Evolutionary conservation across 169 alveolate species (phyloP), one percentile per base, ranked within the genome.

Genomic region (Eimeria nieschulzi): DNA sequence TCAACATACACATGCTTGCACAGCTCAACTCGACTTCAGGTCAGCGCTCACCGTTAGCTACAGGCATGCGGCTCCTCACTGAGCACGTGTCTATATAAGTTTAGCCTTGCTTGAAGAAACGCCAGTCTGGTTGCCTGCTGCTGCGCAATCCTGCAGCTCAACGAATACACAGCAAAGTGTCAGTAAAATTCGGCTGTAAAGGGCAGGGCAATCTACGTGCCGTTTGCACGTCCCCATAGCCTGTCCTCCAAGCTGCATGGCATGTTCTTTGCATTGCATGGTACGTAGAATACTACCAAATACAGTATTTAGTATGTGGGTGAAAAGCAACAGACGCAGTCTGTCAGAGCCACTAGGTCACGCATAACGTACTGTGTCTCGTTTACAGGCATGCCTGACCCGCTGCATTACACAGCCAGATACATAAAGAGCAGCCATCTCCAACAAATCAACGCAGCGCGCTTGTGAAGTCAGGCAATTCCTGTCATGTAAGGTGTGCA

Each of bases 31-130:
- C 46, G 46, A 33, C 46, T 33, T 26, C 63, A 39, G 9, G 46
- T 7, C 15, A 17, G 12, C n/a, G 2, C 26, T 23, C 72, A 70
- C 39, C 54, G n/a, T 0, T 7, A 19, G 59, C 75, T 80, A 17
- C 88, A 56, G 10, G 63, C 88, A 13, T 23, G 39, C 19, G 61
- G 25, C 76, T 56, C 88, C 72, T 59, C 70, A 55, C 71, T 53
- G 23, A 80, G 76, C 88, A 33, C 72, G 70, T 80, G 88, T 56
- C 88, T 51, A 23, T 80, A 80, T 33, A 80, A 75, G 70, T 80
- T 80, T 23, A 80, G 76, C 59, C 88, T 19, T 61, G 88, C 88
- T 59, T 80, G 88, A 26, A 80, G 75, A 21, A 80, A 80, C 17
- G 19, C 88, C 75, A 80, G 23, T 19, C 76, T 72, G 26, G 88